Conservation (phyloP, 1,284 basidiomycete species). For the Sanguinoderma infundibulare region DNA sequence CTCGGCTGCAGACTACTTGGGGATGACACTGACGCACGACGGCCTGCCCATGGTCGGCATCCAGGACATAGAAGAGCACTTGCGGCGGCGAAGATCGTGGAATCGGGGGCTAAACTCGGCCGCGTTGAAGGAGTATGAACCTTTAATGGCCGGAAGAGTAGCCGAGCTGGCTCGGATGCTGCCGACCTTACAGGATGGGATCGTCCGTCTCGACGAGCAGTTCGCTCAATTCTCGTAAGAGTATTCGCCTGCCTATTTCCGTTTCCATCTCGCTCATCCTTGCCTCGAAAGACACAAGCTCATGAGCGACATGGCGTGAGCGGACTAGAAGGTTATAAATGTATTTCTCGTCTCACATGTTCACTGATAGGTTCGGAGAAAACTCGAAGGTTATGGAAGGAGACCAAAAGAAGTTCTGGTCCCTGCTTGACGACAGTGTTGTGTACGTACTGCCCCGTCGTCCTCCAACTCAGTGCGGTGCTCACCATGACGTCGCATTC, state of each 20-base stretch:
- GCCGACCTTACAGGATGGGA: background rate
- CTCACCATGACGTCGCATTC: background rate
- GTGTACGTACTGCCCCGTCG: background rate
- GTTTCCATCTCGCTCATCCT: background rate
- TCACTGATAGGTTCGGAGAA: slow-evolving; percentile 37
- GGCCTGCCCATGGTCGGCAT: slow-evolving; percentile 19
- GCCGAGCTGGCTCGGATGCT: slow-evolving; percentile 4
- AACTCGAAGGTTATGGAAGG: background rate
- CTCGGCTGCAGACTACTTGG: background rate
- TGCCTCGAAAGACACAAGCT: background rate
- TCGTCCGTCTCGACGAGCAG: slow-evolving; percentile 1
- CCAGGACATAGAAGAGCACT: slow-evolving; percentile 3
- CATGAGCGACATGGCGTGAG: slow-evolving; percentile 15
- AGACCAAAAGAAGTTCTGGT: background rate
- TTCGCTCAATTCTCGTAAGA: slow-evolving; percentile 14
- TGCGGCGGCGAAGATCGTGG: slow-evolving; percentile 9
- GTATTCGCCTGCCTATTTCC: background rate
- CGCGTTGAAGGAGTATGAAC: slow-evolving; percentile 13
- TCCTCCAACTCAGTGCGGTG: background rate
- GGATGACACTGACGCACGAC: background rate
- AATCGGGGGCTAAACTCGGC: slow-evolving; percentile 6
- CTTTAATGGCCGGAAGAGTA: background rate
- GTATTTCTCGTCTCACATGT: slow-evolving; percentile 47
- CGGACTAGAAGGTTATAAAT: background rate
- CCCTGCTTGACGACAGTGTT: background rate